Evolutionary conservation across 164 flowering plant genomes (phyloP).

Genomic region (Dillenia turbinata): DNA sequence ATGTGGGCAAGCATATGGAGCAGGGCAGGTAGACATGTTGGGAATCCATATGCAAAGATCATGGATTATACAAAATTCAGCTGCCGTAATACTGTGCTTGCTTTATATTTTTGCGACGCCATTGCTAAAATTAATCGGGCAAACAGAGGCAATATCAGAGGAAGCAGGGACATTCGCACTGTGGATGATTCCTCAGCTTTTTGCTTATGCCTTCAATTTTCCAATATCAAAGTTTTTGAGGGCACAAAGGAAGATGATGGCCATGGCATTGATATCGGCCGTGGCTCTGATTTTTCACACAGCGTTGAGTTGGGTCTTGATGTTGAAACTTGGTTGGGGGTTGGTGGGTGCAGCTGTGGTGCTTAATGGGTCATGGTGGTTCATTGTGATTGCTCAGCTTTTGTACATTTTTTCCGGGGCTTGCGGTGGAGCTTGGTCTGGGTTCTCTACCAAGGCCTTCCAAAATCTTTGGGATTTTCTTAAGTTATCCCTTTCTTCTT

Average conservation of each 20-base stretch:
- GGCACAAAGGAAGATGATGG: slow-evolving; percentile 28
- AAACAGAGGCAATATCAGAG: slow-evolving; percentile 14
- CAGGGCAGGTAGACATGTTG: slow-evolving; percentile 23
- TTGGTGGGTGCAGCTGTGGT: slow-evolving; percentile 24
- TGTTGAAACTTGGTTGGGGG: slow-evolving; percentile 25
- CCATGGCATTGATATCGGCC: slow-evolving; percentile 22
- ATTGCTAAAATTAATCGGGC: slow-evolving; percentile 15
- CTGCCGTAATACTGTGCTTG: slow-evolving; percentile 7
- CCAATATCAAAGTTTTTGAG: slow-evolving; percentile 31
- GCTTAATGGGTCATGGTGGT: slow-evolving; percentile 27
- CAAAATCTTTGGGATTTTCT: slow-evolving; percentile 22
- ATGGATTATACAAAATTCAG: slow-evolving; percentile 22
- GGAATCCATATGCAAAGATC: slow-evolving; percentile 37
- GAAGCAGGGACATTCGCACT: slow-evolving; percentile 24
- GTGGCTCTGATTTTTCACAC: slow-evolving; percentile 18
- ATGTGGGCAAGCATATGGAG: slow-evolving; percentile 39
- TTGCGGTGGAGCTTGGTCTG: slow-evolving; percentile 27
- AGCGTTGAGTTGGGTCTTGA: slow-evolving; percentile 21
- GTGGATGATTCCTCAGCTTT: slow-evolving; percentile 33
- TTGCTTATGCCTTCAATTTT: slow-evolving; percentile 23
- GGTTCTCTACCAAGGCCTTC: slow-evolving; percentile 26
- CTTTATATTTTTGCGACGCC: slow-evolving; percentile 15
- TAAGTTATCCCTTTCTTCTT: slow-evolving; percentile 25
- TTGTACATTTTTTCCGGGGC: slow-evolving; percentile 16
- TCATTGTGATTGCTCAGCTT: slow-evolving; percentile 23